Percentiles rank a stretch among this genome's conserved stretches.
These are phyloP conservation scores for Exophiala sideris DNA, from an alignment of 2,329 filamentous ascomycete species.

Conservation along the genomic window DNA sequence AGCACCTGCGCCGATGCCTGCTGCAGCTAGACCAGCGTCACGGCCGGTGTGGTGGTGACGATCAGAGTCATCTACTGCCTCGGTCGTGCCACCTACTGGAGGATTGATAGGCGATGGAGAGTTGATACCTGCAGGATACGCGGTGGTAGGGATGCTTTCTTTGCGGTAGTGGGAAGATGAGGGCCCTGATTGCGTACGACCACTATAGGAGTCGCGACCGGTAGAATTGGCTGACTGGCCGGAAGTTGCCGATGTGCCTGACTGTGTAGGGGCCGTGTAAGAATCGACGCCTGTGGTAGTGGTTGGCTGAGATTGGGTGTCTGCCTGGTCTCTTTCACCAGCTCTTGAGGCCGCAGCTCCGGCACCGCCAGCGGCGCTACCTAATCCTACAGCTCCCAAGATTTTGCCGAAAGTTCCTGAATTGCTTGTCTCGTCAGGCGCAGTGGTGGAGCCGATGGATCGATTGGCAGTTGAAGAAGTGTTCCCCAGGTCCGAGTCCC, in stretches of 20 bases:
- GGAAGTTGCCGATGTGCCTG: conserved; percentile 1
- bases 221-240: too few relatives aligned
- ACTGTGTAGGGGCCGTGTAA: conserved; percentile 19
- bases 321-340: conserved; percentile 4
- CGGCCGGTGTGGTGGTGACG: conserved; percentile 9
- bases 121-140: conserved; percentile 23
- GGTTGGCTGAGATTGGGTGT: conserved; percentile 15
- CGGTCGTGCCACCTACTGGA: conserved; percentile 24
- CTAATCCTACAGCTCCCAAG: conserved; percentile 26
- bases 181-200: neutral
- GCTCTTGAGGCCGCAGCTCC: conserved; percentile 5
- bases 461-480: conserved; percentile 8
- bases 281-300: conserved; percentile 22
- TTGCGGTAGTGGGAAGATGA: conserved; percentile 15
- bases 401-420: conserved; percentile 20
- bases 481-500: conserved; percentile 11
- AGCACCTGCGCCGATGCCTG: conserved; percentile 18
- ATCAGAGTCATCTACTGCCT: neutral
- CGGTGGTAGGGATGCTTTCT: conserved; percentile 28
- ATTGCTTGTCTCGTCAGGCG: neutral
- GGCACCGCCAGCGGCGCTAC: conserved; percentile 16
- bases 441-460: neutral
- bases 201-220: too few relatives aligned
- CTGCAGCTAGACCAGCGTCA: conserved; percentile 13
- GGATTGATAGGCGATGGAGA: conserved; percentile 24